Conservation (phyloP, 2,329 filamentous ascomycete genomes). For the Bipolaris cookei region DNA sequence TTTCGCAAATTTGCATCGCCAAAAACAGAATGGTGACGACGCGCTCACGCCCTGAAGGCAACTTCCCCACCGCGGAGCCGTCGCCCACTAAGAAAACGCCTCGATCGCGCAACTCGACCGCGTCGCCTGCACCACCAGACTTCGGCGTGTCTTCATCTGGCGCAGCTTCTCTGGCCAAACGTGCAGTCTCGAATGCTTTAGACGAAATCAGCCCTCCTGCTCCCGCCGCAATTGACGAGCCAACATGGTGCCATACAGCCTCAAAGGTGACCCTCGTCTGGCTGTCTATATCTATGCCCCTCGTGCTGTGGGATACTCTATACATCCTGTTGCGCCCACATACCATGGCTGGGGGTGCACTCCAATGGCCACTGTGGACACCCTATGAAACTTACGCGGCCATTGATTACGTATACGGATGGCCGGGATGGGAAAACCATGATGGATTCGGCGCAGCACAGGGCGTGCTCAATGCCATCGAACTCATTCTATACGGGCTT, state of each 20-base stretch:
- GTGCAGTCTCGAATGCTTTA: constrained; percentile 32
- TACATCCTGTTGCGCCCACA: constrained; percentile 83
- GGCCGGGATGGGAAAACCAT: constrained; percentile 67
- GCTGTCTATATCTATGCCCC: constrained; percentile 75
- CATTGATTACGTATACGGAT: constrained; percentile 83
- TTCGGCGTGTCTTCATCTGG: constrained; percentile 25
- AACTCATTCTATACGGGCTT: constrained; percentile 68
- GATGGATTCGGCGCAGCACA: constrained; percentile 83
- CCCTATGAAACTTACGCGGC: constrained; percentile 82
- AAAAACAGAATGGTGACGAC: constrained; percentile 47
- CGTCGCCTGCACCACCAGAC: constrained; percentile 39
- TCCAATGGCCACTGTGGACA: constrained; percentile 74
- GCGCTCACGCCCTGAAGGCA: constrained; percentile 45
- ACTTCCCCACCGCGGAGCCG: constrained; percentile 45
- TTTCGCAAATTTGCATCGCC: neutral
- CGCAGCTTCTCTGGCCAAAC: constrained; percentile 28
- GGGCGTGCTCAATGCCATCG: constrained; percentile 69
- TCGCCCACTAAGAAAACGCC: constrained; percentile 47
- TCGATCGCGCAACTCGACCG: constrained; percentile 43
- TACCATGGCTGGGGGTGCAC: constrained; percentile 77
- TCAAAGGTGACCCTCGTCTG: constrained; percentile 69
- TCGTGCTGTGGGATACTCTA: constrained; percentile 80
- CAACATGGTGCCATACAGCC: constrained; percentile 64
- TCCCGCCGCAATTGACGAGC: constrained; percentile 28
- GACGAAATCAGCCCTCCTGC: constrained; percentile 24